A percentile compares a stretch with the other conserved stretches of the same genome.
phyloP scores from a whole-genome alignment of 805 yeast species.

The Debaryomyces tyrocola region DNA sequence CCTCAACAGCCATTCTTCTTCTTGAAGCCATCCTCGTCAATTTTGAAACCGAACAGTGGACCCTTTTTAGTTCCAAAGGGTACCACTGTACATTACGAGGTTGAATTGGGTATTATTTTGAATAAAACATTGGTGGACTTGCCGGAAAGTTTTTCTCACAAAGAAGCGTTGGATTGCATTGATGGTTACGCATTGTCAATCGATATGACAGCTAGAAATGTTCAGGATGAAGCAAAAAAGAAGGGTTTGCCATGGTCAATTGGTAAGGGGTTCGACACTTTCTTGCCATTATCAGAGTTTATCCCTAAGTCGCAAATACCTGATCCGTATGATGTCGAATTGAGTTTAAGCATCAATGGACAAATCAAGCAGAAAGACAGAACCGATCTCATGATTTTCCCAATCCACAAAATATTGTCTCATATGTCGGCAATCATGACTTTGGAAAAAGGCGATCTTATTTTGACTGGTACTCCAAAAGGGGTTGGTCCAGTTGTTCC shows the following conservation, averaged over 20 bases:
- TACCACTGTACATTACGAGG: slow-evolving; percentile 83
- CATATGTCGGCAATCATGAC: slow-evolving; percentile 90
- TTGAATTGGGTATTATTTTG: slow-evolving; percentile 82
- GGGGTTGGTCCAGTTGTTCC: slow-evolving; percentile 87
- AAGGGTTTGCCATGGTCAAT: slow-evolving; percentile 97
- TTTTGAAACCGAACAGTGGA: slow-evolving; percentile 60
- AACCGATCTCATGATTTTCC: slow-evolving; percentile 84
- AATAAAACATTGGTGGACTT: slow-evolving; percentile 63
- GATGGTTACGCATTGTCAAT: slow-evolving; percentile 87
- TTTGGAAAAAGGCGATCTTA: slow-evolving; percentile 83
- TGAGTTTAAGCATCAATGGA: slow-evolving; percentile 70
- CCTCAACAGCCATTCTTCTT: slow-evolving; percentile 93
- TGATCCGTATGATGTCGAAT: slow-evolving; percentile 70
- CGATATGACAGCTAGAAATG: slow-evolving; percentile 94
- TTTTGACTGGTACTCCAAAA: slow-evolving; percentile 95
- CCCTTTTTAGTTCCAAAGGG: slow-evolving; percentile 85
- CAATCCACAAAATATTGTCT: slow-evolving; percentile 75
- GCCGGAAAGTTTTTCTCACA: slow-evolving; percentile 54
- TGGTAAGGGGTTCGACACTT: slow-evolving; percentile 96
- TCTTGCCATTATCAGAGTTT: slow-evolving; percentile 78
- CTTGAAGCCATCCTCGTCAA: slow-evolving; percentile 81
- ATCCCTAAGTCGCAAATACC: slow-evolving; percentile 66
- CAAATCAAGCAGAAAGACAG: slow-evolving; percentile 67
- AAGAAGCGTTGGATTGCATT: slow-evolving; percentile 75
- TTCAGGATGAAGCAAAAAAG: slow-evolving; percentile 90